These are phyloP conservation scores for Cryptosporidium ryanae DNA, from an alignment of 169 alveolate species.

Conservation along the genomic window DNA sequence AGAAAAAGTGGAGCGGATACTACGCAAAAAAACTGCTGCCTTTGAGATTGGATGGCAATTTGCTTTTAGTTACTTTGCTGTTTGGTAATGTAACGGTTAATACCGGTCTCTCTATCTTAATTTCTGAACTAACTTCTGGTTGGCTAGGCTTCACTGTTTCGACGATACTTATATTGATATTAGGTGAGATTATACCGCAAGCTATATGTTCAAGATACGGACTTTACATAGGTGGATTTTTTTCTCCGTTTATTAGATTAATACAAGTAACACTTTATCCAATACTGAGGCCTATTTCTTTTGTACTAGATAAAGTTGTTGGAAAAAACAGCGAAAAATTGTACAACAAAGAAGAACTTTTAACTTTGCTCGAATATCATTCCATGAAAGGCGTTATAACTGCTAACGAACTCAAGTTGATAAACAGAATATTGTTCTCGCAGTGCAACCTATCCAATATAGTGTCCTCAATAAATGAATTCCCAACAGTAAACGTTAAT, in stretches of 20 bases:
- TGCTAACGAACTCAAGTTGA: conserved; percentile 18
- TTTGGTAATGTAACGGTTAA: conserved; percentile 89
- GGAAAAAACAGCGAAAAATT: conserved; percentile 74
- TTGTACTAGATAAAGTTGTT: conserved; percentile 77
- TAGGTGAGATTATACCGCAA: conserved; percentile 91
- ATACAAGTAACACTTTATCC: conserved; percentile 80
- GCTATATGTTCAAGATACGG: conserved; percentile 88
- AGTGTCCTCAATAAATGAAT: conserved; percentile 30
- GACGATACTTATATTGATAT: conserved; percentile 83
- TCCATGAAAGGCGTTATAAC: conserved; percentile 15
- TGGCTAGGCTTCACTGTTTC: conserved; percentile 85
- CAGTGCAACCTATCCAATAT: conserved; percentile 12
- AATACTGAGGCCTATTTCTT: conserved; percentile 83
- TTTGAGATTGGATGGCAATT: conserved; percentile 86
- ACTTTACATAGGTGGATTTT: conserved; percentile 86
- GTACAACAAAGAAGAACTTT: conserved; percentile 32
- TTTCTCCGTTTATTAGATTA: conserved; percentile 80
- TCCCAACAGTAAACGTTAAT: conserved; percentile 4
- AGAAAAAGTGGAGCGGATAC: conserved; percentile 80
- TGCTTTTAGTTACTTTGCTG: conserved; percentile 86
- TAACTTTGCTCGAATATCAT: conserved; percentile 31
- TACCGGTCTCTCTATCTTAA: conserved; percentile 85
- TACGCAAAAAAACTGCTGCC: conserved; percentile 89
- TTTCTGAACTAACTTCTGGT: conserved; percentile 86
- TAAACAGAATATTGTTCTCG: conserved; percentile 19